phyloP scores from a whole-genome alignment of 768 basidiomycete genomes.

The Rhizopogon vinicolor region DNA sequence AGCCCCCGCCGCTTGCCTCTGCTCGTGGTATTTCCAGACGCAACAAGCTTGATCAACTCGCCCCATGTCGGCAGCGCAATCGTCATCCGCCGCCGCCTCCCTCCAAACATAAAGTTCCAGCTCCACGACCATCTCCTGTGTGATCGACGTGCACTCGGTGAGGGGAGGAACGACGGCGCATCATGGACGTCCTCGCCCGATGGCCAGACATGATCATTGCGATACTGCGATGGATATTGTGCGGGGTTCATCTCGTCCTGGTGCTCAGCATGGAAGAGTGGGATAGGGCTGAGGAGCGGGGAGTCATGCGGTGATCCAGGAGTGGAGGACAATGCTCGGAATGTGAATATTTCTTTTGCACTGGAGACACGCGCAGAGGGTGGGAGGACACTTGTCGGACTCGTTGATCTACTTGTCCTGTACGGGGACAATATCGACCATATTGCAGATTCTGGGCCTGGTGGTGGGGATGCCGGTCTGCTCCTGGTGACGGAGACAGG shows the following conservation, averaged over 20 bases:
- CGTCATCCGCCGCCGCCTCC: slow-evolving; percentile 51
- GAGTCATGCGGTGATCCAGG: slow-evolving; percentile 36
- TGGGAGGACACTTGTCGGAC: slow-evolving; percentile 36
- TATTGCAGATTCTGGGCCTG: slow-evolving; percentile 32
- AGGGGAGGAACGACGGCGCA: slow-evolving; percentile 21
- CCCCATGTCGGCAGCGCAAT: slow-evolving; percentile 37
- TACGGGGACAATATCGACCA: slow-evolving; percentile 40
- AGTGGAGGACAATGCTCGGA: slow-evolving; percentile 32
- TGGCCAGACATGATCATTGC: slow-evolving; percentile 30
- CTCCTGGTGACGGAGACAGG: slow-evolving; percentile 29
- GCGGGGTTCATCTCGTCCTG: slow-evolving; percentile 44
- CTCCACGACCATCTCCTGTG: slow-evolving; percentile 22
- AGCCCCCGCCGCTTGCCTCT: slow-evolving; percentile 24
- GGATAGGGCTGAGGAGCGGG: slow-evolving; percentile 32
- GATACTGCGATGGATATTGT: slow-evolving; percentile 42
- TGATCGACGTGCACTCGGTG: slow-evolving; percentile 28
- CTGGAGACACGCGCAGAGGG: slow-evolving; percentile 37
- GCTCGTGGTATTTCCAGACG: slow-evolving; percentile 7
- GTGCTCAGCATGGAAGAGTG: slow-evolving; percentile 35
- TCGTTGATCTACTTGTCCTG: slow-evolving; percentile 29
- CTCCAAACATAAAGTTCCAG: slow-evolving; percentile 51
- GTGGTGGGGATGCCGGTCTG: slow-evolving; percentile 18
- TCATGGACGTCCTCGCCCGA: slow-evolving; percentile 13
- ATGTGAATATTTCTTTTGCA: slow-evolving; percentile 27
- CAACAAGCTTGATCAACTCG: slow-evolving; percentile 9